Percentiles rank a stretch among this genome's conserved stretches.
Conservation (phyloP, 129 eudicot genomes). For the Flaveria brownii region DNA sequence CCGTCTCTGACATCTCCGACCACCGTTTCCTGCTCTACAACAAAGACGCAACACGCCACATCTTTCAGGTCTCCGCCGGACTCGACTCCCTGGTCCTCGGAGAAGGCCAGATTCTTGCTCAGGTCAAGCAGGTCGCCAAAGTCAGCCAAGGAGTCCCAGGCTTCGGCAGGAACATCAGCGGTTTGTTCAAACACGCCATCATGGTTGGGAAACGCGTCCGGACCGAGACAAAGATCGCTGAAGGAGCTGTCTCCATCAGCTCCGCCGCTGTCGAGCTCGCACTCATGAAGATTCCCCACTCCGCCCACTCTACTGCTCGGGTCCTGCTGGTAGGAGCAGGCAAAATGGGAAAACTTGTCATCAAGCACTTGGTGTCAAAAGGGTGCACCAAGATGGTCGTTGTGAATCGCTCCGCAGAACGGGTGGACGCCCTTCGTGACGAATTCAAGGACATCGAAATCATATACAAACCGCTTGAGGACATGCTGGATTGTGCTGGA, state of each 20-base stretch:
- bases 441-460: slow-evolving; percentile 70
- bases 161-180: slow-evolving; percentile 84
- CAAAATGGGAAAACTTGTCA: slow-evolving; percentile 90
- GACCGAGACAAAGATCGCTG: slow-evolving; percentile 69
- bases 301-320: slow-evolving; percentile 60
- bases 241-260: slow-evolving; percentile 92
- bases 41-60: slow-evolving; percentile 83
- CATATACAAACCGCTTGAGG: slow-evolving; percentile 62
- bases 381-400: slow-evolving; percentile 84
- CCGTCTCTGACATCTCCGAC: slow-evolving; percentile 68
- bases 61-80: slow-evolving; percentile 88
- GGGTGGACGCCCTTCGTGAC: slow-evolving; percentile 66
- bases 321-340: slow-evolving; percentile 83
- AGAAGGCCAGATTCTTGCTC: slow-evolving; percentile 94
- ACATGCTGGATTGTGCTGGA: slow-evolving; percentile 62
- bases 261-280: slow-evolving; percentile 94
- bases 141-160: slow-evolving; percentile 71
- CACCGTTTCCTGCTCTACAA: slow-evolving; percentile 81
- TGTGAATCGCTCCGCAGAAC: slow-evolving; percentile 58
- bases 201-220: slow-evolving; percentile 83
- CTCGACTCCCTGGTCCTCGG: slow-evolving; percentile 84
- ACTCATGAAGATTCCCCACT: slow-evolving; percentile 72
- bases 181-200: slow-evolving; percentile 88
- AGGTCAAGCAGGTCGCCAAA: slow-evolving; percentile 86
- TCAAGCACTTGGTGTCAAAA: slow-evolving; percentile 84